Evolutionary conservation across 2,329 filamentous ascomycete species (phyloP).

Genomic region (Pleurostoma richardsiae): DNA sequence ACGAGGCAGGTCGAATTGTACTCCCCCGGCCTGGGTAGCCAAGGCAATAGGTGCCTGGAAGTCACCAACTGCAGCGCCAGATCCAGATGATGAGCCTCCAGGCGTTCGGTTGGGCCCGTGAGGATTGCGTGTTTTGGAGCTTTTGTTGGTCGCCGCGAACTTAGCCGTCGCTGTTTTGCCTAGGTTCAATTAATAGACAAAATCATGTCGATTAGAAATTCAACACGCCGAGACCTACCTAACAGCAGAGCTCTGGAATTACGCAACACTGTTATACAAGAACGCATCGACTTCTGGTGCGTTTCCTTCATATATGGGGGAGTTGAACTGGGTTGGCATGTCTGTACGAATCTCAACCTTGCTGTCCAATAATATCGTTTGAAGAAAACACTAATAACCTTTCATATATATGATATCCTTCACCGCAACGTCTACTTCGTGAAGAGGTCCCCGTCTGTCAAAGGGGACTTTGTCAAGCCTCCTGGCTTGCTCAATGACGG

Average conservation of each 20-base stretch:
- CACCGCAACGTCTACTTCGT: background rate
- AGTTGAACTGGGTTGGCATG: background rate
- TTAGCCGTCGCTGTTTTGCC: slow-evolving; percentile 59
- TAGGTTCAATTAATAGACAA: slow-evolving; percentile 4
- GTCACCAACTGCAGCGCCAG: slow-evolving; percentile 60
- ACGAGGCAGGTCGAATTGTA: slow-evolving; percentile 58
- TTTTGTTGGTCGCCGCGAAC: slow-evolving; percentile 52
- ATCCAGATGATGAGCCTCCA: slow-evolving; percentile 63
- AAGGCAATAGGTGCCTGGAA: slow-evolving; percentile 55
- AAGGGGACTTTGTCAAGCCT: background rate
- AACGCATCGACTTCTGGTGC: background rate
- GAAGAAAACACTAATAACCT: background rate
- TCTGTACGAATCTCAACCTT: background rate
- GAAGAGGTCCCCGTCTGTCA: background rate
- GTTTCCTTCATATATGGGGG: background rate
- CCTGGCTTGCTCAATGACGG: background rate
- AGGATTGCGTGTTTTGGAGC: slow-evolving; percentile 52
- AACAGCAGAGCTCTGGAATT: too few species aligned
- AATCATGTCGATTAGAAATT: too few species aligned
- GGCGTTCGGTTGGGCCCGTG: slow-evolving; percentile 48
- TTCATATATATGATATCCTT: background rate
- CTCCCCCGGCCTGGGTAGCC: slow-evolving; percentile 62
- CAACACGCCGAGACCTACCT: too few species aligned
- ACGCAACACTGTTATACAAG: too few species aligned
- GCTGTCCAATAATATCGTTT: too few species aligned